Conservation (phyloP, 208 protist genomes). For the Angomonas deanei region DNA sequence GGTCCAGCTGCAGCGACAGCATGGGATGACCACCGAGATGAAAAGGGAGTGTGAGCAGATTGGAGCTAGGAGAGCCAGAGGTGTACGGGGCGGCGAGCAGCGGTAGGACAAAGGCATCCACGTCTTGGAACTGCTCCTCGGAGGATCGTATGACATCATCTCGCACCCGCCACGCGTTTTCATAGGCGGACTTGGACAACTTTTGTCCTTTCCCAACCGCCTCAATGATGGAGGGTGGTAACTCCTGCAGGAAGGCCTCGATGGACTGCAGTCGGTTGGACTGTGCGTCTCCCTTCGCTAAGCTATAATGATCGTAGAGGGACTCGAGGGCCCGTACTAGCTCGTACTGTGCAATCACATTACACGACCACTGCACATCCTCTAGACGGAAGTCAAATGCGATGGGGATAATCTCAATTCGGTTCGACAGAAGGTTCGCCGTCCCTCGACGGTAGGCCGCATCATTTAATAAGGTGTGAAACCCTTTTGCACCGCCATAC, state of each 20-base stretch:
- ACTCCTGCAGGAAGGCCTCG: slow-evolving; percentile 48
- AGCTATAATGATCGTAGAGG: slow-evolving; percentile 20
- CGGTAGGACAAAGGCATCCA: slow-evolving; percentile 75
- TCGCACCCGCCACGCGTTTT: slow-evolving; percentile 64
- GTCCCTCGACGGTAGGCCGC: slow-evolving; percentile 58
- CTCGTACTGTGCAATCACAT: slow-evolving; percentile 71
- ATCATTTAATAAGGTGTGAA: slow-evolving; percentile 58
- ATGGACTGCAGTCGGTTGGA: slow-evolving; percentile 20
- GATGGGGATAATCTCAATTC: slow-evolving; percentile 76
- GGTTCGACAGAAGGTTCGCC: slow-evolving; percentile 55
- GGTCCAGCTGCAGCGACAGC: slow-evolving; percentile 70
- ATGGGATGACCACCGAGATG: slow-evolving; percentile 82
- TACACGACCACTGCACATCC: slow-evolving; percentile 51
- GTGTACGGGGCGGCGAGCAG: slow-evolving; percentile 71
- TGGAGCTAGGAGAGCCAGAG: slow-evolving; percentile 56
- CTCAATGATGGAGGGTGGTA: slow-evolving; percentile 48
- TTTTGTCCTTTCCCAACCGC: slow-evolving; percentile 51
- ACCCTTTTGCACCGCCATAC: slow-evolving; percentile 53
- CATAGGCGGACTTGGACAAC: slow-evolving; percentile 52
- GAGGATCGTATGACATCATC: slow-evolving; percentile 73
- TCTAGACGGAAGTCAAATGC: slow-evolving; percentile 73
- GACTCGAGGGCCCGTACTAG: slow-evolving; percentile 60
- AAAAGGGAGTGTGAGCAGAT: slow-evolving; percentile 62
- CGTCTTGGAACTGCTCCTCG: slow-evolving; percentile 82
- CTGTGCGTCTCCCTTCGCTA: slow-evolving; percentile 1